These are phyloP conservation scores for Zymoseptoria passerinii DNA, from an alignment of 2,329 filamentous ascomycete genomes.

Conservation along the genomic window DNA sequence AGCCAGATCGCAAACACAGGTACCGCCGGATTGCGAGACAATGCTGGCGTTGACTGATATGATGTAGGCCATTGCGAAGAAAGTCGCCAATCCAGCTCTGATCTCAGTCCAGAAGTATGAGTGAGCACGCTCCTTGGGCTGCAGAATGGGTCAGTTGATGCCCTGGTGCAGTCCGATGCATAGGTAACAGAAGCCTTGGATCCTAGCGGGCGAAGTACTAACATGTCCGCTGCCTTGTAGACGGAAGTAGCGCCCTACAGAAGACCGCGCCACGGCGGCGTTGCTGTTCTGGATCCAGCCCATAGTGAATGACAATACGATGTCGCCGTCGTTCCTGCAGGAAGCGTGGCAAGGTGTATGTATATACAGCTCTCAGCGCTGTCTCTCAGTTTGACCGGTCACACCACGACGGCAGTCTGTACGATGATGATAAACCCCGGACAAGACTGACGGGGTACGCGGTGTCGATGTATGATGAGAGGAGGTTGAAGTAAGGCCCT, in stretches of 20 bases:
- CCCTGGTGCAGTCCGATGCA: background rate
- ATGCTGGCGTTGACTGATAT: slow-evolving; percentile 59
- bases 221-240: slow-evolving; percentile 78
- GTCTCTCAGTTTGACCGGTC: background rate
- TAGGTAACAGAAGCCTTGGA: too few species aligned
- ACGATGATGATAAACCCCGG: background rate
- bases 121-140: slow-evolving; percentile 64
- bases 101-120: slow-evolving; percentile 77
- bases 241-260: slow-evolving; percentile 65
- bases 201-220: too few species aligned
- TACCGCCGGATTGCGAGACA: slow-evolving; percentile 63
- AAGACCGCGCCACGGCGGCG: slow-evolving; percentile 52
- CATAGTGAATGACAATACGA: background rate
- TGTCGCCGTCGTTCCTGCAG: background rate
- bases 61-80: slow-evolving; percentile 67
- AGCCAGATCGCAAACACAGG: slow-evolving; percentile 64
- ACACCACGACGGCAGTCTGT: background rate
- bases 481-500: background rate
- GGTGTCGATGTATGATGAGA: background rate
- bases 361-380: background rate
- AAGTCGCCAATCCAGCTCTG: slow-evolving; percentile 69
- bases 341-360: too few species aligned
- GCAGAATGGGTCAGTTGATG: slow-evolving; percentile 11
- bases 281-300: slow-evolving; percentile 22
- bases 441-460: background rate